These are phyloP conservation scores for Serpula lacrymans DNA, from an alignment of 768 basidiomycete species.

Conservation along the genomic window DNA sequence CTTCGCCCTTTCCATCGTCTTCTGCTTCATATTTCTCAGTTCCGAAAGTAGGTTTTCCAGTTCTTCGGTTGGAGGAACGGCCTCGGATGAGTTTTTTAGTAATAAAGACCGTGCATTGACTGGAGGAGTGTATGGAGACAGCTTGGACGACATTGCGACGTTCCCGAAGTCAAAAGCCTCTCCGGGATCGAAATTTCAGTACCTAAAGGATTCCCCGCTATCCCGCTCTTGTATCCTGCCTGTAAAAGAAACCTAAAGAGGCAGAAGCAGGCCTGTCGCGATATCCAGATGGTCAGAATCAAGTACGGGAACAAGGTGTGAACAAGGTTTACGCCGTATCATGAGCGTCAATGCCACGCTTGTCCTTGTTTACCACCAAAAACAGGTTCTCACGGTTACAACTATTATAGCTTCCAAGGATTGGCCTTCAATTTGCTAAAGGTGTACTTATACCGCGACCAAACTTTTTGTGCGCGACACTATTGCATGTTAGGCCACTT, in stretches of 20 bases:
- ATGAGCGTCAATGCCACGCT: conserved; percentile 20
- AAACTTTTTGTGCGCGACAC: conserved; percentile 1
- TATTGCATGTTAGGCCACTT: too few relatives aligned
- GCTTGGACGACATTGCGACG: conserved; percentile 57
- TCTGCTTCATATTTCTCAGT: conserved; percentile 50
- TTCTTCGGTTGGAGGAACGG: conserved; percentile 70
- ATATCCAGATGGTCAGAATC: conserved; percentile 16
- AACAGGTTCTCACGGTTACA: too few relatives aligned
- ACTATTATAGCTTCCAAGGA: too few relatives aligned
- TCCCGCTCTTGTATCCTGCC: conserved; percentile 15
- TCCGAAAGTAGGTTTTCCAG: conserved; percentile 64
- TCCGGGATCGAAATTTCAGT: conserved; percentile 7
- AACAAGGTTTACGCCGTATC: conserved; percentile 26
- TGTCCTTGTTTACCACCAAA: conserved; percentile 27
- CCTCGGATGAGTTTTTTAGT: conserved; percentile 60
- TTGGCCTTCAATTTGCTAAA: too few relatives aligned
- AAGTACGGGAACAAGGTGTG: conserved; percentile 17
- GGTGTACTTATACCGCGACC: too few relatives aligned
- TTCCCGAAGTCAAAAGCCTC: conserved; percentile 15
- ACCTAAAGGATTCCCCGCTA: conserved; percentile 9
- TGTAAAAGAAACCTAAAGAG: too few relatives aligned
- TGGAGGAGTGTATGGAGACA: conserved; percentile 47
- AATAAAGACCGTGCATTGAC: conserved; percentile 55
- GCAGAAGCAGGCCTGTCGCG: conserved; percentile 7
- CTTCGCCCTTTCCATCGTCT: conserved; percentile 58